Percentiles rank a stretch among this genome's conserved stretches.
These are phyloP conservation scores for Aspergillus vadensis DNA, from an alignment of 2,329 filamentous ascomycete species.

Conservation along the genomic window DNA sequence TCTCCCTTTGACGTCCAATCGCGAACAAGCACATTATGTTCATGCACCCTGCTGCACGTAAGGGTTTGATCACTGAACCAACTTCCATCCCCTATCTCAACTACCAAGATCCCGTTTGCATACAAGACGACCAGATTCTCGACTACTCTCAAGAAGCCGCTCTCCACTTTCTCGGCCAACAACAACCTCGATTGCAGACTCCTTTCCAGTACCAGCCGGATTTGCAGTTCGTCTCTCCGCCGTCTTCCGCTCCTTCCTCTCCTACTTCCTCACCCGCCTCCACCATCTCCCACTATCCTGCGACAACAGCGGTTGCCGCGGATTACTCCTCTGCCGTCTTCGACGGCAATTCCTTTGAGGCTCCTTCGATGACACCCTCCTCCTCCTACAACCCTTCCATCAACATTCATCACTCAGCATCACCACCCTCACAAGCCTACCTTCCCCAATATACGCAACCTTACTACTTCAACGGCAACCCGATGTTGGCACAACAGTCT, in stretches of 20 bases:
- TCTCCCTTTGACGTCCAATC: slow-evolving; percentile 29
- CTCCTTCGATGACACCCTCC: slow-evolving; percentile 44
- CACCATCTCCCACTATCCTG: slow-evolving; percentile 34
- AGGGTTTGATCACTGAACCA: slow-evolving; percentile 46
- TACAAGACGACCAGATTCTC: slow-evolving; percentile 43
- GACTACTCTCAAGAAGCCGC: slow-evolving; percentile 32
- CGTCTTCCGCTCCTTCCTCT: slow-evolving; percentile 41
- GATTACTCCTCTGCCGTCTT: slow-evolving; percentile 29
- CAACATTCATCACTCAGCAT: slow-evolving; percentile 35
- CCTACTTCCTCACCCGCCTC: slow-evolving; percentile 38
- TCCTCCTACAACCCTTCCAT: slow-evolving; percentile 43
- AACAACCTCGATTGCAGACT: slow-evolving; percentile 34
- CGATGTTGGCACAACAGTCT: slow-evolving; percentile 46
- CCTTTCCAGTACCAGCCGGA: slow-evolving; percentile 37
- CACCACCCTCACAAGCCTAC: slow-evolving; percentile 36
- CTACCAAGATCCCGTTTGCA: slow-evolving; percentile 36
- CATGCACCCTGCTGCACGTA: slow-evolving; percentile 43
- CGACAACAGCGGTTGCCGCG: slow-evolving; percentile 28
- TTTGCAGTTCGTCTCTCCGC: slow-evolving; percentile 38
- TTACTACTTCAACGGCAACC: slow-evolving; percentile 29
- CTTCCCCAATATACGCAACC: slow-evolving; percentile 34
- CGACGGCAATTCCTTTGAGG: slow-evolving; percentile 36
- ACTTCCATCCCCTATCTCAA: slow-evolving; percentile 26
- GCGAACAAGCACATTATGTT: slow-evolving; percentile 39
- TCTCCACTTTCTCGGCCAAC: slow-evolving; percentile 27